Conservation (phyloP, 1,284 basidiomycete genomes). For the Heliocybe sulcata region DNA sequence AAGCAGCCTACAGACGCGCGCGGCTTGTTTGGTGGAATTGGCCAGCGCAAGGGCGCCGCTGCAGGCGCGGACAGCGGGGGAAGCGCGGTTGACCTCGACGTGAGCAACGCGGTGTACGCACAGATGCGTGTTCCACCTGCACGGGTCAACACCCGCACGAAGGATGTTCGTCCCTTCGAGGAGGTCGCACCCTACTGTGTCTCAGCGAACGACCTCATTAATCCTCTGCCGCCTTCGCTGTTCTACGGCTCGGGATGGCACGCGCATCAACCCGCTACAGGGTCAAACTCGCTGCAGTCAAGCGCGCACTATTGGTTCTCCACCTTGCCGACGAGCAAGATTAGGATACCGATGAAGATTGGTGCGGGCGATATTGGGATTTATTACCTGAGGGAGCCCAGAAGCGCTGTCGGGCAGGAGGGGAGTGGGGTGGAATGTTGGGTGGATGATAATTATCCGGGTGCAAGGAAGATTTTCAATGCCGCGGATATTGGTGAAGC, state of each 20-base stretch:
- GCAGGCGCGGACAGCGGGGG: constrained; percentile 22
- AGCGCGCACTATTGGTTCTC: constrained; percentile 86
- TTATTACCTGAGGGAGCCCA: constrained; percentile 67
- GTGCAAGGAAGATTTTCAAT: constrained; percentile 59
- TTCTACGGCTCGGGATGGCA: constrained; percentile 91
- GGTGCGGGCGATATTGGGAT: constrained; percentile 75
- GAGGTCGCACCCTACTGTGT: constrained; percentile 89
- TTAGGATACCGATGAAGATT: constrained; percentile 71
- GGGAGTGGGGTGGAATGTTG: constrained; percentile 73
- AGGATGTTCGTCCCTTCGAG: constrained; percentile 50
- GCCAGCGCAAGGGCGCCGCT: constrained; percentile 50
- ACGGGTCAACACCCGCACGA: constrained; percentile 69
- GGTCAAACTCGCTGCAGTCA: constrained; percentile 35
- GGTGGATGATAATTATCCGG: constrained; percentile 75
- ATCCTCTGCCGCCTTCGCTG: constrained; percentile 82
- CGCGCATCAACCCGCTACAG: constrained; percentile 59
- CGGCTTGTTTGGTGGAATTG: constrained; percentile 69
- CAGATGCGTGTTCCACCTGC: constrained; percentile 59
- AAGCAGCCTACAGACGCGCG: constrained; percentile 35
- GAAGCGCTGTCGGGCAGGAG: constrained; percentile 37
- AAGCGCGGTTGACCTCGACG: constrained; percentile 15
- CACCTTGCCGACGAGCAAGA: constrained; percentile 64
- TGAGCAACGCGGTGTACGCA: constrained; percentile 19
- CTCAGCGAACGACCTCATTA: constrained; percentile 89
- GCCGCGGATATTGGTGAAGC: constrained; percentile 42